A percentile compares a stretch with the other conserved stretches of the same genome.
These are phyloP conservation scores for Meira miltonrushii DNA, from an alignment of 1,284 basidiomycete genomes.

Conservation along the genomic window DNA sequence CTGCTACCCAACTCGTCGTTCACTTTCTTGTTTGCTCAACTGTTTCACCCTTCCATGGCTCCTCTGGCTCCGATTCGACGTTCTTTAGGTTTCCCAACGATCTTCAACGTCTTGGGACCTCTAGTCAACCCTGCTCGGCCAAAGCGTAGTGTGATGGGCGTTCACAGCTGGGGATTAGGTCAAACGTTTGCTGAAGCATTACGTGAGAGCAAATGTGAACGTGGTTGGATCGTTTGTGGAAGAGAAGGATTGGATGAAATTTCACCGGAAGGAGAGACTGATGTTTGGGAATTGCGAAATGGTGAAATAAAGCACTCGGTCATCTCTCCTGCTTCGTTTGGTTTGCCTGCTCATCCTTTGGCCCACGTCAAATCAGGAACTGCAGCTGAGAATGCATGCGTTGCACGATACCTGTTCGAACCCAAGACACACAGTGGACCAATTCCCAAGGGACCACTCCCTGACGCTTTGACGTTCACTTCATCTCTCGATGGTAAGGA, in stretches of 20 bases:
- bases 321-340: slow-evolving; percentile 42
- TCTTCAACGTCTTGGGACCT: slow-evolving; percentile 94
- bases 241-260: slow-evolving; percentile 90
- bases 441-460: slow-evolving; percentile 2
- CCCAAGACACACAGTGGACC: slow-evolving; percentile 1
- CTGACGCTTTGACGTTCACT: slow-evolving; percentile 3
- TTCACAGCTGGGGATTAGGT: slow-evolving; percentile 80
- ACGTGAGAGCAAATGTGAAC: slow-evolving; percentile 61
- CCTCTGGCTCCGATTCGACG: slow-evolving; percentile 79
- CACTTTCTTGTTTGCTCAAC: slow-evolving; percentile 85
- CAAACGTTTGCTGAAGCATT: slow-evolving; percentile 75
- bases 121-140: slow-evolving; percentile 88
- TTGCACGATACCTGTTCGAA: slow-evolving; percentile 36
- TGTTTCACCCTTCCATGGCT: slow-evolving; percentile 84
- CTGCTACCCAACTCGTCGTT: slow-evolving; percentile 60
- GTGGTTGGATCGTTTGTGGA: slow-evolving; percentile 89
- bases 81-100: slow-evolving; percentile 84
- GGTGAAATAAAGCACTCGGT: slow-evolving; percentile 33
- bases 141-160: slow-evolving; percentile 74
- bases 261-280: slow-evolving; percentile 75
- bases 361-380: slow-evolving; percentile 34
- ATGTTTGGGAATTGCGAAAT: slow-evolving; percentile 52
- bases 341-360: slow-evolving; percentile 31
- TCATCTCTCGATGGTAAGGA: not conserved
- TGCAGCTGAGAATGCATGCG: slow-evolving; percentile 41